Percentiles rank a stretch among this genome's conserved stretches.
Evolutionary conservation across 2,329 filamentous ascomycete genomes (phyloP).

Genomic region (Verruconis gallopava): DNA sequence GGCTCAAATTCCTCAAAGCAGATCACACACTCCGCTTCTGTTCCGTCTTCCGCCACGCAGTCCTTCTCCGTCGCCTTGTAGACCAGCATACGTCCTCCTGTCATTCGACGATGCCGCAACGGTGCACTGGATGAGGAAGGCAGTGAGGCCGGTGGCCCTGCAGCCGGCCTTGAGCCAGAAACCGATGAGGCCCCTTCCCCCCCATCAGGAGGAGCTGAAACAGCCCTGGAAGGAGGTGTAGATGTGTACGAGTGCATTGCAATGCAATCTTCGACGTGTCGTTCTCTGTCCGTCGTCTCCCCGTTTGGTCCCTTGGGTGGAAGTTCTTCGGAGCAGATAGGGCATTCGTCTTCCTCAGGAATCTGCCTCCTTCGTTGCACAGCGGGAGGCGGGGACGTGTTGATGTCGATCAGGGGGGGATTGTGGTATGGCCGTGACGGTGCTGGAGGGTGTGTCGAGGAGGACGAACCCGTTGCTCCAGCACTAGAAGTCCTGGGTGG

Average conservation of each 20-base stretch:
- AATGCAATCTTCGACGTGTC: constrained; percentile 33
- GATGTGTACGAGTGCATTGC: constrained; percentile 10
- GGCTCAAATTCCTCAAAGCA: constrained; percentile 52
- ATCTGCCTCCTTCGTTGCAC: constrained; percentile 17
- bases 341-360: constrained; percentile 64
- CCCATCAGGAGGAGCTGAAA: neutral
- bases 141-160: neutral
- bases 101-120: constrained; percentile 12
- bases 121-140: neutral
- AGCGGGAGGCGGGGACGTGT: neutral
- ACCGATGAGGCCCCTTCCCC: neutral
- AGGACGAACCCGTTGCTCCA: neutral
- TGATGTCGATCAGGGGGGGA: neutral
- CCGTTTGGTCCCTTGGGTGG: constrained; percentile 36
- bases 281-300: constrained; percentile 28
- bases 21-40: constrained; percentile 46
- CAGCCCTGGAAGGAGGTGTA: constrained; percentile 3
- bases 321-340: constrained; percentile 60
- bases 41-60: constrained; percentile 40
- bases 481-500: constrained; percentile 5
- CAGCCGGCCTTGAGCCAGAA: neutral
- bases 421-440: constrained; percentile 2
- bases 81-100: constrained; percentile 30
- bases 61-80: constrained; percentile 52
- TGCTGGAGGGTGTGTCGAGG: constrained; percentile 2